A percentile compares a stretch with the other conserved stretches of the same genome.
These are phyloP conservation scores for Coniochaeta sp. DNA, from an alignment of 2,329 filamentous ascomycete genomes.

Conservation along the genomic window DNA sequence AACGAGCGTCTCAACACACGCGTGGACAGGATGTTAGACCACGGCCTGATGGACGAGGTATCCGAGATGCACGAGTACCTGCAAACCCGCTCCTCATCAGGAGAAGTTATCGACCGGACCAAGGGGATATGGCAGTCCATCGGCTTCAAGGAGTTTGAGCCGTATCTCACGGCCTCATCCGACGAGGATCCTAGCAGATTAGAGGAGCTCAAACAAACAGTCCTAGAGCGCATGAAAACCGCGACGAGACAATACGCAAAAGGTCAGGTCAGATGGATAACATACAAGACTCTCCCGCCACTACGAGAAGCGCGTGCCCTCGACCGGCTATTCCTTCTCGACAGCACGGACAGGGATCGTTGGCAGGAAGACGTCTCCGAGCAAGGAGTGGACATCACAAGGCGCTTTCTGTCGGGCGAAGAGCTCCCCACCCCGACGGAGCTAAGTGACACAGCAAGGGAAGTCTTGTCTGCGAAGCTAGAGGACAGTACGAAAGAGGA, in stretches of 20 bases:
- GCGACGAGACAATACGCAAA: constrained; percentile 85
- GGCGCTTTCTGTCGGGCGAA: constrained; percentile 53
- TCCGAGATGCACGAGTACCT: constrained; percentile 35
- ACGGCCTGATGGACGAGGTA: constrained; percentile 43
- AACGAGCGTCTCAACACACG: constrained; percentile 65
- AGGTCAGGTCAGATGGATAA: constrained; percentile 81
- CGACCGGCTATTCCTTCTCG: constrained; percentile 66
- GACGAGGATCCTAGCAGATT: constrained; percentile 25
- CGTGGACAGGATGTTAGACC: constrained; percentile 75
- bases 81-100: constrained; percentile 28
- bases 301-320: constrained; percentile 49
- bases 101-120: constrained; percentile 58
- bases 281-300: constrained; percentile 69
- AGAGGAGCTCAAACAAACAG: constrained; percentile 46
- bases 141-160: constrained; percentile 84
- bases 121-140: constrained; percentile 96
- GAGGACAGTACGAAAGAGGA: constrained; percentile 44
- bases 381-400: constrained; percentile 56
- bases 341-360: constrained; percentile 61
- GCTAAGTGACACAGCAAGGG: constrained; percentile 39
- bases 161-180: constrained; percentile 51
- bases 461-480: constrained; percentile 46
- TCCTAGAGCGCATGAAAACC: constrained; percentile 69
- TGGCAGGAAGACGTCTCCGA: constrained; percentile 60
- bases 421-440: constrained; percentile 43